Conservation (phyloP, 2,329 filamentous ascomycete species). For the Sclerotinia nivalis region DNA sequence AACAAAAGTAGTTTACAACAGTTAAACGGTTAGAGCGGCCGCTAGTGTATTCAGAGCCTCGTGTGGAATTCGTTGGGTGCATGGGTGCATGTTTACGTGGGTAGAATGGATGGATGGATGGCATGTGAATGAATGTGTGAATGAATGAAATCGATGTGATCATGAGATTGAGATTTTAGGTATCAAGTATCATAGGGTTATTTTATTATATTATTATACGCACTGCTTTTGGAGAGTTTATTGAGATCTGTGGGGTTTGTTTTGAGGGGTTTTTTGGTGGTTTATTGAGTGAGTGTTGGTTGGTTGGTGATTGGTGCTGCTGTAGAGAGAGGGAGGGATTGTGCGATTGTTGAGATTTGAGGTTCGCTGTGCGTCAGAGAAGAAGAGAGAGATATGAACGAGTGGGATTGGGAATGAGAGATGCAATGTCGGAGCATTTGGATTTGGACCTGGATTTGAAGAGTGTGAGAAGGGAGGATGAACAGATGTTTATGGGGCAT, state of each 20-base stretch:
- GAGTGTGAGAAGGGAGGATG: neutral
- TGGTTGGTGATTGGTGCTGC: too few relatives aligned
- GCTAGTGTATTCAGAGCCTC: neutral
- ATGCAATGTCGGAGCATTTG: neutral
- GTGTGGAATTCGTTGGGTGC: neutral
- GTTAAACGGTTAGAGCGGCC: neutral
- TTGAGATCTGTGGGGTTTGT: too few relatives aligned
- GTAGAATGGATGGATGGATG: neutral
- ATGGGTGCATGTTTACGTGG: neutral
- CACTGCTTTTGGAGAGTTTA: too few relatives aligned
- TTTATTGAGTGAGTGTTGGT: too few relatives aligned
- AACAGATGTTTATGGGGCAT: too few relatives aligned
- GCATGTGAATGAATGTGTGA: constrained; percentile 5
- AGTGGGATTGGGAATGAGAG: neutral
- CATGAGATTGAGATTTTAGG: neutral
- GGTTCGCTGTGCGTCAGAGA: neutral
- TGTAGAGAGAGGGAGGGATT: too few relatives aligned
- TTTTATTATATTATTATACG: too few relatives aligned
- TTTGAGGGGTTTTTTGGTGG: too few relatives aligned
- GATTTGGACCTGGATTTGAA: neutral
- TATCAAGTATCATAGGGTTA: too few relatives aligned
- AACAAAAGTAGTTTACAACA: neutral
- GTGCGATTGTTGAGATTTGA: neutral
- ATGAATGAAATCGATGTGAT: neutral
- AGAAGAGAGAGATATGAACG: neutral